These are phyloP conservation scores for Fusarium sp. DNA, from an alignment of 2,329 filamentous ascomycete genomes.

Conservation along the genomic window DNA sequence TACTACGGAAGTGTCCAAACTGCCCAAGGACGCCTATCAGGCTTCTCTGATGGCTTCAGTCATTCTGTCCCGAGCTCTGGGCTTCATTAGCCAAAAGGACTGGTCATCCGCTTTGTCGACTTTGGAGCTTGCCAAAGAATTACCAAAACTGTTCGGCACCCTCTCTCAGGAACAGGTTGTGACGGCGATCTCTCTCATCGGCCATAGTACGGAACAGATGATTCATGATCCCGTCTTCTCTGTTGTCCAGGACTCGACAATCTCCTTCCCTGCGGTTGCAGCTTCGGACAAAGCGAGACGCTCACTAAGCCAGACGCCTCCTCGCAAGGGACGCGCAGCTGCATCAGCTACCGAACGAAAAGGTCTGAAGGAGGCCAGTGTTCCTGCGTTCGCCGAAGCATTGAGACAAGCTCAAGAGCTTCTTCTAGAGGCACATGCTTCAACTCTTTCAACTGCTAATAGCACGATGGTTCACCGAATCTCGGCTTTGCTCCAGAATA, in stretches of 20 bases:
- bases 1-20: constrained; percentile 23
- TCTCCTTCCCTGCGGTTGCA: constrained; percentile 81
- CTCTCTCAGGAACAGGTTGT: constrained; percentile 66
- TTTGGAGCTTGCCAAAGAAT: constrained; percentile 62
- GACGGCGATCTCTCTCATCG: constrained; percentile 74
- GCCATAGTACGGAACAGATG: constrained; percentile 77
- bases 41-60: constrained; percentile 52
- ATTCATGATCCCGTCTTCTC: constrained; percentile 85
- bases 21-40: constrained; percentile 51
- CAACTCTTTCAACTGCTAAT: constrained; percentile 65
- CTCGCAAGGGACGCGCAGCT: constrained; percentile 45
- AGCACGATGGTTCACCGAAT: constrained; percentile 71
- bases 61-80: constrained; percentile 55
- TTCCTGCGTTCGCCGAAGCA: constrained; percentile 64
- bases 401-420: constrained; percentile 74
- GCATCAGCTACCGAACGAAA: constrained; percentile 38
- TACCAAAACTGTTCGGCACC: constrained; percentile 55
- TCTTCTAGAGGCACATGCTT: constrained; percentile 71
- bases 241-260: constrained; percentile 89
- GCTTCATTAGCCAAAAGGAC: constrained; percentile 61
- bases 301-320: constrained; percentile 52
- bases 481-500: constrained; percentile 71
- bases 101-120: constrained; percentile 68
- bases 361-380: constrained; percentile 46
- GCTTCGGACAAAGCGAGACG: constrained; percentile 54